Percentiles rank a stretch among this genome's conserved stretches.
Evolutionary conservation across 345 rosid genomes (phyloP).

Genomic region (Ceriops decandra): DNA sequence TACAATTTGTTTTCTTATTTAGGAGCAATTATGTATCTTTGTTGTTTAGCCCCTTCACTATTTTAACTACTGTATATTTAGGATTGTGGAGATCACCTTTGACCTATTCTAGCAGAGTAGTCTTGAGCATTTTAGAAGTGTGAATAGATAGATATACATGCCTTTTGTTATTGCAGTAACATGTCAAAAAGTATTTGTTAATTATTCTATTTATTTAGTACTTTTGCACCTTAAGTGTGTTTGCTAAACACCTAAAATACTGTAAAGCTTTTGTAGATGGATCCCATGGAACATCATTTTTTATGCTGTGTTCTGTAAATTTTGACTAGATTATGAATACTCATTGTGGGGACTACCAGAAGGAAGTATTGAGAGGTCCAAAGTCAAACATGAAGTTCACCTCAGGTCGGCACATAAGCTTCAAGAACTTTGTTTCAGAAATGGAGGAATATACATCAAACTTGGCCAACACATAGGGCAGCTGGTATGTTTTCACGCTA

Average conservation of each 20-base stretch:
- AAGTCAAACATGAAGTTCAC: constrained; percentile 83
- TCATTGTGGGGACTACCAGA: constrained; percentile 80
- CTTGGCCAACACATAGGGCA: constrained; percentile 96
- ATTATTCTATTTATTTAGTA: background rate
- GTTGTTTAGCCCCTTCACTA: no score
- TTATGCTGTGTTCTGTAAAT: background rate
- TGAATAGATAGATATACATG: no score
- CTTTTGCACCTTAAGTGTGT: background rate
- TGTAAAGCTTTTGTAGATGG: background rate
- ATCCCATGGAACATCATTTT: background rate
- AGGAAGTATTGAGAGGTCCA: constrained; percentile 66
- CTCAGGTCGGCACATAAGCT: constrained; percentile 85
- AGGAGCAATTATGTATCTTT: no score
- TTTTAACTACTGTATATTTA: no score
- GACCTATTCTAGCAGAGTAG: no score
- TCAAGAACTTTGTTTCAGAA: constrained; percentile 80
- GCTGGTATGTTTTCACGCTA: constrained; percentile 47
- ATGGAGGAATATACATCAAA: constrained; percentile 93
- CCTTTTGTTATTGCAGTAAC: background rate
- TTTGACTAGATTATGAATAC: constrained; percentile 66
- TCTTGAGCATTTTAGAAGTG: no score
- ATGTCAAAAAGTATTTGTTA: background rate
- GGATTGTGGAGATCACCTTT: no score
- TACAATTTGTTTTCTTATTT: no score
- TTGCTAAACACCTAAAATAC: background rate